Conservation (phyloP, 208 protist genomes). For the Porcisia hertigi region DNA sequence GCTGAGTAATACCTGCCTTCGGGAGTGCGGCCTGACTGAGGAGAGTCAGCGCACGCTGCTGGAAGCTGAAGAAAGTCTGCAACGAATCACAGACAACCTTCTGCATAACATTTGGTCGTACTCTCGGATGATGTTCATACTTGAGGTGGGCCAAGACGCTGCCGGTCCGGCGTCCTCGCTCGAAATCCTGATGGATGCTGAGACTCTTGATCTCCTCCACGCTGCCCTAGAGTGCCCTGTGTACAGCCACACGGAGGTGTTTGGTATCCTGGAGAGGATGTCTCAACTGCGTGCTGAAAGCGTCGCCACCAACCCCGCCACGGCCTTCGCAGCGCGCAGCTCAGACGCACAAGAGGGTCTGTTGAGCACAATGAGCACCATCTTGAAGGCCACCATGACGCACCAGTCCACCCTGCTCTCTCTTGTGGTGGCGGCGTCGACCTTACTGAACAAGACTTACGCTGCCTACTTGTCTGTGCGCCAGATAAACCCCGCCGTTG, state of each 20-base stretch:
- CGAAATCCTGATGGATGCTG: constrained; percentile 29
- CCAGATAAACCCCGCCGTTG: constrained; percentile 12
- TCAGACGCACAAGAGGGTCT: constrained; percentile 31
- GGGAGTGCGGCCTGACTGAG: constrained; percentile 34
- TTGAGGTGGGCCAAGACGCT: constrained; percentile 29
- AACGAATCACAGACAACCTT: constrained; percentile 29
- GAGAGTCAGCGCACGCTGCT: constrained; percentile 25
- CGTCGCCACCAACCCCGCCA: constrained; percentile 3
- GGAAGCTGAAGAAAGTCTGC: constrained; percentile 27
- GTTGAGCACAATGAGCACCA: constrained; percentile 29
- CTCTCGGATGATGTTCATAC: constrained; percentile 11
- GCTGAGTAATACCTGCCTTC: constrained; percentile 41
- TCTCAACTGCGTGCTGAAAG: constrained; percentile 22
- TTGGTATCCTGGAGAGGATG: constrained; percentile 10
- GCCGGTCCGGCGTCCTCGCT: constrained; percentile 19
- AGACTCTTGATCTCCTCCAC: constrained; percentile 25
- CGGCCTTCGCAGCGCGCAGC: constrained; percentile 1
- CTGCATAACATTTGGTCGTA: constrained; percentile 7
- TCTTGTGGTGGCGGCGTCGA: not conserved
- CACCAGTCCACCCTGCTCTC: constrained; percentile 23
- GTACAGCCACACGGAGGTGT: constrained; percentile 20
- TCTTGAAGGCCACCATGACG: constrained; percentile 26
- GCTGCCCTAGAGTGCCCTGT: constrained; percentile 4
- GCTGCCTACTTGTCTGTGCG: constrained; percentile 19
- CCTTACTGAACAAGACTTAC: not conserved